Percentiles rank a stretch among this genome's conserved stretches.
phyloP scores from a whole-genome alignment of 202 grass and related monocot genomes.

The Schoenoplectus triqueter region DNA sequence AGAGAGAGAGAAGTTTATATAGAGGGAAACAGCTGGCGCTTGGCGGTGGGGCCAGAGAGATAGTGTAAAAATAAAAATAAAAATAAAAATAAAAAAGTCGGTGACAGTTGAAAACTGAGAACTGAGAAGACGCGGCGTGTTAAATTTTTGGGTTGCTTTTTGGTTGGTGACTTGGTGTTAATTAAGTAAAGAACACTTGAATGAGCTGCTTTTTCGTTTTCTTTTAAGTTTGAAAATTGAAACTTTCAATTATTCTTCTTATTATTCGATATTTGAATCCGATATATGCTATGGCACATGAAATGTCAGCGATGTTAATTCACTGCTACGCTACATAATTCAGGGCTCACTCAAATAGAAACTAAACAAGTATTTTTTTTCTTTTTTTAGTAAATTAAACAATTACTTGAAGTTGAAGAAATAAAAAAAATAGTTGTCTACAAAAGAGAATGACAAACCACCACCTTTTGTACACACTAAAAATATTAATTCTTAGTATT shows the following conservation, averaged over 20 bases:
- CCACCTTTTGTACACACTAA: neutral
- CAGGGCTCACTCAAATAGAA: neutral
- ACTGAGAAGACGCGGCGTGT: too few relatives aligned
- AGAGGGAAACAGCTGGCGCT: too few relatives aligned
- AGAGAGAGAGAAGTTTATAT: too few relatives aligned
- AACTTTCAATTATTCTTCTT: neutral
- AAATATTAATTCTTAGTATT: neutral
- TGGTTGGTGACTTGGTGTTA: neutral
- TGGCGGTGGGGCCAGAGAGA: neutral
- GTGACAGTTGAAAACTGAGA: neutral
- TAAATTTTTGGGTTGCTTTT: too few relatives aligned
- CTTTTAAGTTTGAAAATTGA: neutral
- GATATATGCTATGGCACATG: neutral
- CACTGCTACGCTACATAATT: neutral
- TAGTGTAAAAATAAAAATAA: neutral
- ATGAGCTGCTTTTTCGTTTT: neutral
- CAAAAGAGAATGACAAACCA: neutral
- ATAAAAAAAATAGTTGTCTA: neutral
- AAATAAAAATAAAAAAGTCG: neutral
- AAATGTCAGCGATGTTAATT: neutral
- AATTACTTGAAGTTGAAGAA: too few relatives aligned
- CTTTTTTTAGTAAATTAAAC: too few relatives aligned
- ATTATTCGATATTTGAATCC: neutral
- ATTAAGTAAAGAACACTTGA: slow-evolving; percentile 15
- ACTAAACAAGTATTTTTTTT: neutral